Evolutionary conservation across 305 asterid species (phyloP).

Genomic region (Fraxinus platypoda): DNA sequence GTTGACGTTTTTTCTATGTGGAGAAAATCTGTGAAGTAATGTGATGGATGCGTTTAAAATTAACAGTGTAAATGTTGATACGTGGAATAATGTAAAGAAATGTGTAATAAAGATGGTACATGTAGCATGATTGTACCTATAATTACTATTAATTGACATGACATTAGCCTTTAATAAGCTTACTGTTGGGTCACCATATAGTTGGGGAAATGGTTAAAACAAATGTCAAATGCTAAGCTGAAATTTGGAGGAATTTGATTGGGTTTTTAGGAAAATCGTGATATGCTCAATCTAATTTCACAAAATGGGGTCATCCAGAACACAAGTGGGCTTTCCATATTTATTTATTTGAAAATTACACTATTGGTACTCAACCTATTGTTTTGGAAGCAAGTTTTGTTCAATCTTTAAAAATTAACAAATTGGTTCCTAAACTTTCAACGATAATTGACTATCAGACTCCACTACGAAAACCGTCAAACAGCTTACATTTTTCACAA

Average conservation of each 20-base stretch:
- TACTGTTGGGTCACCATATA: slow-evolving; percentile 14
- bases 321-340: slow-evolving; percentile 27
- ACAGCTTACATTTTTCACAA: too few species aligned
- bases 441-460: not conserved
- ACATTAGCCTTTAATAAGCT: slow-evolving; percentile 8
- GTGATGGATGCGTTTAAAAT: too few species aligned
- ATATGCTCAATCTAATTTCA: not conserved
- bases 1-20: too few species aligned
- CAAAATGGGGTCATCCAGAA: not conserved
- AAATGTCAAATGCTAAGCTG: too few species aligned
- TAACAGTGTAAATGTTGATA: too few species aligned
- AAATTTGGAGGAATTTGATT: slow-evolving; percentile 22
- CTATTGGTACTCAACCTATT: not conserved
- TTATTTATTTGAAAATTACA: not conserved
- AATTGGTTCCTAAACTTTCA: not conserved
- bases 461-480: not conserved
- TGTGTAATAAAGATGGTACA: too few species aligned
- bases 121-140: not conserved
- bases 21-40: too few species aligned
- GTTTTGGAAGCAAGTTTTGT: not conserved
- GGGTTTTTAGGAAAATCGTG: not conserved
- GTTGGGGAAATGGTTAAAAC: not conserved
- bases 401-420: not conserved
- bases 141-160: slow-evolving; percentile 2
- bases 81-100: too few species aligned